Base-by-base conservation (phyloP, 2,329 filamentous ascomycete genomes). In the Stachybotrys chartarum region DNA sequence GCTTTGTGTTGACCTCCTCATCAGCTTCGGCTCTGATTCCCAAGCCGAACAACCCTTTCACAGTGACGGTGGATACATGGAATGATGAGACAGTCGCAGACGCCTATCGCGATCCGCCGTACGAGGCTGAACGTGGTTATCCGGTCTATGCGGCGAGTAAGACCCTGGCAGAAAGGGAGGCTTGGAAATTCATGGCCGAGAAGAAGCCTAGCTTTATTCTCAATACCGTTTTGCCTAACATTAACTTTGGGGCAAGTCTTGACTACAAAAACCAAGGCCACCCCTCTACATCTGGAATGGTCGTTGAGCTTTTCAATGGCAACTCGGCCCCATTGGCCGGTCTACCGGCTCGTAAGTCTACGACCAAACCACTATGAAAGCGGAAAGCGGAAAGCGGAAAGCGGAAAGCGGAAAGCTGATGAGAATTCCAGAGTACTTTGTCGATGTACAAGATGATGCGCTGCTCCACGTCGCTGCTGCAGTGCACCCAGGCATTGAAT, bases 1-100 rank as follows among this genome's bases (percentile, higher is more conserved):
- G 71, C 3, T 68, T 77, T 35, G 72, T 77, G 5, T 59, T 72
- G 44, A 76, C 73, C 0, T 72, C 69, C 17, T 74, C 71, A 1
- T 64, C 68, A 0, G 58, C 61, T 2, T 61, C 68, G 0, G 57
- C 56, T 5, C 52, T 65, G 3, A 60, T 55, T 3, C 58, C 60
- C 1, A 55, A 63, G 5, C 60, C 61, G 3, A 56, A 61, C 17
- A 58, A 53, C 17, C 16, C 24, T 31, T 31, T 52, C 14, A 31
- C 35, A 7, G 31, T 57, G 35, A 52, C 64, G 16, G 7, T 17
- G 24, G 17, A 51, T 14, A 31, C 49, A 7, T 51, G 49, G 49
- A 51, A 51, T n/a, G 49, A 51, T 6, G 49, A 32, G 12, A 32
- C 49, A 11, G 49, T 51, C 49, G 32, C 30, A 31, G 5, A 30